Conservation (phyloP, 805 yeast genomes). For the Wilhelminamyces savonicus region DNA sequence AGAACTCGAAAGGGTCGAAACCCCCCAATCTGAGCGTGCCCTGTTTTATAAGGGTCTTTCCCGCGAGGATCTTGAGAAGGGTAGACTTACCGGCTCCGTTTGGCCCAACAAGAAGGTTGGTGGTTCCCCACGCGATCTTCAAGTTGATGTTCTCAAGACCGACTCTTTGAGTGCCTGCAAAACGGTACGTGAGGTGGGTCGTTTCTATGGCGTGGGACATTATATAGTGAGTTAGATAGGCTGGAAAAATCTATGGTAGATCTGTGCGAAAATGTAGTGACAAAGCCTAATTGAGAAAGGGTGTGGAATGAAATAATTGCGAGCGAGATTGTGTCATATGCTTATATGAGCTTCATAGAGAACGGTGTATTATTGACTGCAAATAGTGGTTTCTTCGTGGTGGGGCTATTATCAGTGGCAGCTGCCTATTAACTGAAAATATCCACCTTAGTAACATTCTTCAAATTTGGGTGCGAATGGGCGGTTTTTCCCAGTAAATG, state of each 20-base stretch:
- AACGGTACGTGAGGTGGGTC: slow-evolving; percentile 59
- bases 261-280: background rate
- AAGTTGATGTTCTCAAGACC: slow-evolving; percentile 65
- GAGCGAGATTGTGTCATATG: no score
- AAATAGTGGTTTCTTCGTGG: no score
- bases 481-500: no score
- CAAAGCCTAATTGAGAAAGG: background rate
- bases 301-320: no score
- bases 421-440: no score
- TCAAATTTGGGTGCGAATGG: no score
- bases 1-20: slow-evolving; percentile 69
- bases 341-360: no score
- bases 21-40: slow-evolving; percentile 76
- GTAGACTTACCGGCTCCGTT: slow-evolving; percentile 98
- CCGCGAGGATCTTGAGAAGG: slow-evolving; percentile 75
- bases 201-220: slow-evolving; percentile 51
- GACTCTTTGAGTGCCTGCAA: slow-evolving; percentile 49
- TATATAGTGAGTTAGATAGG: no score
- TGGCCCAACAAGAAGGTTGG: slow-evolving; percentile 82
- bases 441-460: no score
- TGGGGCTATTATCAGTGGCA: no score
- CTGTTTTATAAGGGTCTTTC: slow-evolving; percentile 75
- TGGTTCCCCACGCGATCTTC: slow-evolving; percentile 59
- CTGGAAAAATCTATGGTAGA: no score
- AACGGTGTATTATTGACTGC: no score